Evolutionary conservation across 192 early-diverging fungal species (phyloP).

Genomic region (Coemansia sp.): DNA sequence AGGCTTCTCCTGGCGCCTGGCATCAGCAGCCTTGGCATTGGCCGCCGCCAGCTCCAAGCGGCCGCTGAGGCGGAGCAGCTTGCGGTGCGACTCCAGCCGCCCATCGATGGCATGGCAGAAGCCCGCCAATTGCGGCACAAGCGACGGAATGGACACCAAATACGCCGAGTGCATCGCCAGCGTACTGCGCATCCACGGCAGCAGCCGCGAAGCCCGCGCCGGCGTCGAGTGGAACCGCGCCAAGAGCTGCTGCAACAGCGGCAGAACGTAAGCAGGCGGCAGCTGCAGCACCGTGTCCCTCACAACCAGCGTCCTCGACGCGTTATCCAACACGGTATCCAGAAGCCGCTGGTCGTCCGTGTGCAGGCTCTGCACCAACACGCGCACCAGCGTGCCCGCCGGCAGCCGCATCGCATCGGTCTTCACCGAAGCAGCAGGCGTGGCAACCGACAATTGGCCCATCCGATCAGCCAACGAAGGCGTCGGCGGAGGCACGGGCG

Average conservation of each 20-base stretch:
- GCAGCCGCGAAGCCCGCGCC: constrained; percentile 23
- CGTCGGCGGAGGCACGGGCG: not conserved
- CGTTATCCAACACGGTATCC: constrained; percentile 40
- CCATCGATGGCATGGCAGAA: constrained; percentile 45
- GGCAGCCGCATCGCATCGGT: constrained; percentile 1
- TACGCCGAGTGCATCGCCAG: constrained; percentile 43
- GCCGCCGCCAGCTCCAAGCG: constrained; percentile 37
- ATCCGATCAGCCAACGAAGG: constrained; percentile 48
- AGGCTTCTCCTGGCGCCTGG: not conserved
- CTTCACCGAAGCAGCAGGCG: not conserved
- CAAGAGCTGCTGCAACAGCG: constrained; percentile 51
- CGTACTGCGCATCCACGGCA: constrained; percentile 41
- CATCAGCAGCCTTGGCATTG: not conserved
- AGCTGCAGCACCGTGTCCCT: constrained; percentile 41
- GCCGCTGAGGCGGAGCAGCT: constrained; percentile 34
- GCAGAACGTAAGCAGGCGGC: constrained; percentile 39
- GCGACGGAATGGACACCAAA: constrained; percentile 32
- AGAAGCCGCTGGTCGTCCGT: constrained; percentile 33
- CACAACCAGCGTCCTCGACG: constrained; percentile 27
- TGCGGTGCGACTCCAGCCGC: constrained; percentile 30
- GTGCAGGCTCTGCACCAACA: constrained; percentile 50
- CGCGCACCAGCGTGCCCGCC: constrained; percentile 45
- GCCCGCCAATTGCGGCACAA: constrained; percentile 41
- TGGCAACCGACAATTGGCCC: constrained; percentile 29
- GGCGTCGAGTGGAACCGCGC: constrained; percentile 36